A percentile compares a stretch with the other conserved stretches of the same genome.
These are phyloP conservation scores for Calonectria multiphialidica DNA, from an alignment of 2,329 filamentous ascomycete species.

Conservation along the genomic window DNA sequence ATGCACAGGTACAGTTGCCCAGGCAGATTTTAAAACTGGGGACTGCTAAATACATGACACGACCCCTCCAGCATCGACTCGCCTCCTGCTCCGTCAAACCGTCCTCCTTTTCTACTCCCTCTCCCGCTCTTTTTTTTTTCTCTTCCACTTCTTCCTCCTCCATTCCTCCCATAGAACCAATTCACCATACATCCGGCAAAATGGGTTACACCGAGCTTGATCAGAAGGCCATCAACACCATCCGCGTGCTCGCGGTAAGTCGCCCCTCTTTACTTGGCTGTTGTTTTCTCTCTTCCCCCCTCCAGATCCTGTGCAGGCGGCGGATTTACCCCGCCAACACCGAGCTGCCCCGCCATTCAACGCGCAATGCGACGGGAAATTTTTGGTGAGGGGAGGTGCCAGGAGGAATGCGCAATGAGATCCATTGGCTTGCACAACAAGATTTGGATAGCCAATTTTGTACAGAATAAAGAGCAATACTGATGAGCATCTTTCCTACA, in stretches of 20 bases:
- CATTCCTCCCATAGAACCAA: conserved; percentile 42
- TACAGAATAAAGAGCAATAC: conserved; percentile 22
- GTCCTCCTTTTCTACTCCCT: conserved; percentile 38
- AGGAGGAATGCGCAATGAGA: background rate
- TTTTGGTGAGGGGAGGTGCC: conserved; percentile 25
- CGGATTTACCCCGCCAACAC: conserved; percentile 51
- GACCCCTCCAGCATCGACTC: conserved; percentile 48
- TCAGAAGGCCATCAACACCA: conserved; percentile 96
- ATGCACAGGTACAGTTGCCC: conserved; percentile 22
- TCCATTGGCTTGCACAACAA: background rate
- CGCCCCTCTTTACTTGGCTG: conserved; percentile 30
- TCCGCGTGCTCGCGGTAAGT: conserved; percentile 94
- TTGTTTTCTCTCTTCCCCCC: conserved; percentile 41
- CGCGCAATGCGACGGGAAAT: conserved; percentile 26
- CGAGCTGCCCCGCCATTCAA: conserved; percentile 41
- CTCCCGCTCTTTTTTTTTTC: conserved; percentile 3
- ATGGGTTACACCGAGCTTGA: conserved; percentile 94
- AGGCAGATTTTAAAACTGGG: conserved; percentile 43
- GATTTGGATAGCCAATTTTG: background rate
- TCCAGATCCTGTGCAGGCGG: conserved; percentile 47
- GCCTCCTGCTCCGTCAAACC: conserved; percentile 42
- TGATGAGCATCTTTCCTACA: conserved; percentile 55
- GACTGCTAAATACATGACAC: conserved; percentile 47
- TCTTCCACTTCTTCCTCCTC: conserved; percentile 34
- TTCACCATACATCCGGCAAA: conserved; percentile 56